phyloP scores from a whole-genome alignment of 148 eudicot species.

The Rhododendron henanense region DNA sequence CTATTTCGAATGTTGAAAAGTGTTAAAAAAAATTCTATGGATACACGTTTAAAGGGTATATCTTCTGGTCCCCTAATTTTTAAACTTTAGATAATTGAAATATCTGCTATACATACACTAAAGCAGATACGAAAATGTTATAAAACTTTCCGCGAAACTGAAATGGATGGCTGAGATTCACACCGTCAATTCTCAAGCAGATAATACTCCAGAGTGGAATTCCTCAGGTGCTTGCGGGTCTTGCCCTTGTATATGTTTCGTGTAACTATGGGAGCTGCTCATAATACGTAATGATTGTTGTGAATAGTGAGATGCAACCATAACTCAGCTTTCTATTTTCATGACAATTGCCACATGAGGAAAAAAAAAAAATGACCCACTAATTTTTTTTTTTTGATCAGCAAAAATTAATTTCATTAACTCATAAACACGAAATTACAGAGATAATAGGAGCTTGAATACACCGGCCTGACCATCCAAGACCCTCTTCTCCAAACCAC shows the following conservation, averaged over 20 bases:
- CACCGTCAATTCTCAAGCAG: too few relatives aligned
- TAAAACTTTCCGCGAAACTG: too few relatives aligned
- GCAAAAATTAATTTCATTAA: too few relatives aligned
- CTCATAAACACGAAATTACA: too few relatives aligned
- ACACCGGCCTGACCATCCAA: too few relatives aligned
- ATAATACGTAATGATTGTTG: neutral
- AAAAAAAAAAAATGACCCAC: neutral
- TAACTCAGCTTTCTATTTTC: neutral
- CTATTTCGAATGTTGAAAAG: neutral
- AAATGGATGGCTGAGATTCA: too few relatives aligned
- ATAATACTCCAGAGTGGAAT: neutral
- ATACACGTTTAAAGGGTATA: neutral
- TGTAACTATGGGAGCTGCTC: neutral
- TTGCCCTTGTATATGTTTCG: neutral
- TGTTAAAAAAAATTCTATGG: neutral
- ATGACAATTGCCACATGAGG: neutral
- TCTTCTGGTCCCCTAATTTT: neutral
- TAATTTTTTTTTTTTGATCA: too few relatives aligned
- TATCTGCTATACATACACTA: neutral
- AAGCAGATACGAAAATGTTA: too few relatives aligned
- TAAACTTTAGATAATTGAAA: neutral
- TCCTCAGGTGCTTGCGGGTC: neutral
- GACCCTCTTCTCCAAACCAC: too few relatives aligned
- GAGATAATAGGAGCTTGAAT: too few relatives aligned
- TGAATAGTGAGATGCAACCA: neutral